Evolutionary conservation across 2,329 filamentous ascomycete genomes (phyloP).

Genomic region (Fusarium coicis): DNA sequence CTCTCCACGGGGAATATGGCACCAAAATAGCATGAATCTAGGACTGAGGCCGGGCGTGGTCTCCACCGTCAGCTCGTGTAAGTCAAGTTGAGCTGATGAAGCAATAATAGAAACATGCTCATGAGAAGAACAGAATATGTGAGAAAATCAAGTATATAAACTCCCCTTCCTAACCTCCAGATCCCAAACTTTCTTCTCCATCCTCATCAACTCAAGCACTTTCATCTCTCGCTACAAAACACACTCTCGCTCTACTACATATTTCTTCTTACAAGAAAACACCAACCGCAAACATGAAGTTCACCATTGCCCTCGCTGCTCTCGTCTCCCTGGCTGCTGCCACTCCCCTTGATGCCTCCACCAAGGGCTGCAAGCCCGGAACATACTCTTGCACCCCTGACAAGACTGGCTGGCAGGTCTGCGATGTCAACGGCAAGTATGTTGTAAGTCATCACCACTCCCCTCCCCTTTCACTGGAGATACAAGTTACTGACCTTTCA

Average conservation of each 20-base stretch:
- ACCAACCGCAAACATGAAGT: constrained; percentile 46
- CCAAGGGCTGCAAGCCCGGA: constrained; percentile 45
- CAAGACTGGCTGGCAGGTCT: constrained; percentile 48
- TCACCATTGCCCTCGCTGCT: constrained; percentile 37
- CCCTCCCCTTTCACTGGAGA: no score
- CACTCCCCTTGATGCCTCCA: constrained; percentile 23
- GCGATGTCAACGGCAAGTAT: constrained; percentile 46
- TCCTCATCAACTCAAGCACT: constrained; percentile 23
- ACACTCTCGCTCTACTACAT: constrained; percentile 16
- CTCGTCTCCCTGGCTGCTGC: constrained; percentile 38
- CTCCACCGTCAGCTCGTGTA: constrained; percentile 26
- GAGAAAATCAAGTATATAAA: constrained; percentile 23
- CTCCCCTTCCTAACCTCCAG: background rate
- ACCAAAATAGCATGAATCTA: constrained; percentile 11
- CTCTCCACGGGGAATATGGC: background rate
- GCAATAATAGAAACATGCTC: constrained; percentile 22
- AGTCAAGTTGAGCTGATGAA: background rate
- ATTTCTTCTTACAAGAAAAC: background rate
- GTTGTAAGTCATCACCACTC: constrained; percentile 46
- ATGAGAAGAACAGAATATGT: background rate
- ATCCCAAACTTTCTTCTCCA: constrained; percentile 8
- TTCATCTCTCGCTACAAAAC: constrained; percentile 15
- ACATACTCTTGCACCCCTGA: constrained; percentile 49
- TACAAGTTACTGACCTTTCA: background rate
- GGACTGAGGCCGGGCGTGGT: background rate